These are phyloP conservation scores for Cyamopsis tetragonoloba DNA, from an alignment of 306 rosid genomes.

Conservation along the genomic window DNA sequence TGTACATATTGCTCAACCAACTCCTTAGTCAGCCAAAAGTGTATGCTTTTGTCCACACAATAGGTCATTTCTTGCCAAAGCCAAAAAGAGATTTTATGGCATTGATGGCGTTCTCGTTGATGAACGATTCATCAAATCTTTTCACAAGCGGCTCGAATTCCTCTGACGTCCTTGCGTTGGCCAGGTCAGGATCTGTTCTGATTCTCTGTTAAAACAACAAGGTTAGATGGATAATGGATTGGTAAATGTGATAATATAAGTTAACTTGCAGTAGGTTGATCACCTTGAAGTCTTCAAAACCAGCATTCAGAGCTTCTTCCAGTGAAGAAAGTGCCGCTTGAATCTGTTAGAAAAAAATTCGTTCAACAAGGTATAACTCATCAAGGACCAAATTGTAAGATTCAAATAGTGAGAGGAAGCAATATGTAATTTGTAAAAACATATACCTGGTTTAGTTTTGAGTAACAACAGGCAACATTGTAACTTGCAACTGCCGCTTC, in stretches of 20 bases:
- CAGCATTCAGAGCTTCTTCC: constrained; percentile 76
- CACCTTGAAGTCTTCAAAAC: constrained; percentile 97
- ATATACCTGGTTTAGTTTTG: constrained; percentile 88
- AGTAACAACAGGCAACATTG: constrained; percentile 93
- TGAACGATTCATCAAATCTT: constrained; percentile 83
- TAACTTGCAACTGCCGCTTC: constrained; percentile 90
- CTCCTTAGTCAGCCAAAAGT: constrained; percentile 27
- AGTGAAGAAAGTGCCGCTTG: constrained; percentile 96
- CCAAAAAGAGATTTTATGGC: constrained; percentile 94
- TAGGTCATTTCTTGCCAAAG: constrained; percentile 58
- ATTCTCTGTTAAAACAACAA: constrained; percentile 62
- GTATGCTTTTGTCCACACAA: background rate
- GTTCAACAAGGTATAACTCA: constrained; percentile 7
- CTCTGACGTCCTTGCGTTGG: constrained; percentile 49
- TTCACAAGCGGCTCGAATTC: constrained; percentile 65
- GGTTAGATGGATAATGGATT: constrained; percentile 19
- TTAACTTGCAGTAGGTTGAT: background rate
- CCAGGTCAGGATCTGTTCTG: constrained; percentile 88
- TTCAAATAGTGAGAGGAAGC: background rate
- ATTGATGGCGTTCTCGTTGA: constrained; percentile 95
- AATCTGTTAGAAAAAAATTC: constrained; percentile 46
- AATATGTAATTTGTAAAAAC: background rate
- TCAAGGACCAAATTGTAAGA: constrained; percentile 3
- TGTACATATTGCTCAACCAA: constrained; percentile 31
- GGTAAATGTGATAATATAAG: background rate